Evolutionary conservation across 2,329 filamentous ascomycete species (phyloP).

Genomic region (Fonsecaea erecta): DNA sequence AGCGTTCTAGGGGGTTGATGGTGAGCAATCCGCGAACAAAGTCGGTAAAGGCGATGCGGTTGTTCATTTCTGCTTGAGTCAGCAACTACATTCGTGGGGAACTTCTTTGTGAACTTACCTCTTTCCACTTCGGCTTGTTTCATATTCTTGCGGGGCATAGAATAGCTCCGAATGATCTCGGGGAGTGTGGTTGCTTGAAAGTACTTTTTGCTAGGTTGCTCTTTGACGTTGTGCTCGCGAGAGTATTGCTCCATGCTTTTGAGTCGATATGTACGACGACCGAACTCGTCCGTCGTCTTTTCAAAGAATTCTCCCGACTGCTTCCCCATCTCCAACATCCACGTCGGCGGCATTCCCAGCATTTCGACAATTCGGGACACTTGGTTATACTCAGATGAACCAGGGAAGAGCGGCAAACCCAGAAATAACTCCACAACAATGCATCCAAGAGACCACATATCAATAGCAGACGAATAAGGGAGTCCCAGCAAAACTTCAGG

Average conservation of each 20-base stretch:
- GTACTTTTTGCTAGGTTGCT: constrained; percentile 99
- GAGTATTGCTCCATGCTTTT: constrained; percentile 99
- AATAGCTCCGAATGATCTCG: constrained; percentile 96
- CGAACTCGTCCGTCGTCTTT: constrained; percentile 88
- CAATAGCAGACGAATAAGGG: constrained; percentile 96
- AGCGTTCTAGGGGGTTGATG: constrained; percentile 93
- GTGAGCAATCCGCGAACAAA: constrained; percentile 92
- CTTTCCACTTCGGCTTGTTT: constrained; percentile 94
- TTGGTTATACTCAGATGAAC: constrained; percentile 98
- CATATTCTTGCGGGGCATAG: constrained; percentile 99
- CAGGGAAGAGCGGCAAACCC: constrained; percentile 90
- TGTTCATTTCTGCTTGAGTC: constrained; percentile 82
- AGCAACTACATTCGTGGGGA: constrained; percentile 28
- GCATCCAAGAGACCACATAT: constrained; percentile 99
- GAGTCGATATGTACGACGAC: constrained; percentile 83
- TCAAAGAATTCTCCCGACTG: constrained; percentile 98
- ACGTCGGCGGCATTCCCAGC: constrained; percentile 92
- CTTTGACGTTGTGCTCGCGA: constrained; percentile 91
- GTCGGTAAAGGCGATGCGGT: constrained; percentile 95
- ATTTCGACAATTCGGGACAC: constrained; percentile 97
- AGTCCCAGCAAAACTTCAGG: constrained; percentile 94
- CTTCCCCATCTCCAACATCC: constrained; percentile 99
- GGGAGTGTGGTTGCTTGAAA: constrained; percentile 92
- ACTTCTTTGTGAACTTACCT: constrained; percentile 63
- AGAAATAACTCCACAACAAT: constrained; percentile 98